These are phyloP conservation scores for Ustilaginoidea virens DNA, from an alignment of 2,329 filamentous ascomycete species.

Conservation along the genomic window DNA sequence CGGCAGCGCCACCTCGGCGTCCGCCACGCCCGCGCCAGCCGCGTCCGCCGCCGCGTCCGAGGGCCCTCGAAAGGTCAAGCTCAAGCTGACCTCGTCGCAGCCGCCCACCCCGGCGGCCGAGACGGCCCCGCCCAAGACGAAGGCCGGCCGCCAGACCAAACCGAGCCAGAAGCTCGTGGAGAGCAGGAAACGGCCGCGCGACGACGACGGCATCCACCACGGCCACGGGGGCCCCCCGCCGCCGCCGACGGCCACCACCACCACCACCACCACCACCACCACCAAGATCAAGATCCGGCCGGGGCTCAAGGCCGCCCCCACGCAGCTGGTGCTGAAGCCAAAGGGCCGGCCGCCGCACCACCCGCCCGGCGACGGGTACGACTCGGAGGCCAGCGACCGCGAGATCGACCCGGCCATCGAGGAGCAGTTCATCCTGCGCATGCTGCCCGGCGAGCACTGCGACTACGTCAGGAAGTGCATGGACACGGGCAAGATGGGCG, in stretches of 20 bases:
- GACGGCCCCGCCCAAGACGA: conserved; percentile 28
- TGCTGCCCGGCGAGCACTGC: conserved; percentile 72
- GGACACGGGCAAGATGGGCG: conserved; percentile 60
- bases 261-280: conserved; percentile 13
- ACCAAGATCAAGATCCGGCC: conserved; percentile 40
- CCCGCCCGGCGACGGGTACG: conserved; percentile 77
- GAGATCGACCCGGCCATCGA: conserved; percentile 81
- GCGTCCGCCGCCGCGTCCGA: conserved; percentile 15
- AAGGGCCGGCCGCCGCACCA: conserved; percentile 54
- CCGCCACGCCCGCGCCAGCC: conserved; percentile 6
- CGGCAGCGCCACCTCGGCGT: conserved; percentile 11
- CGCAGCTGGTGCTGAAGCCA: conserved; percentile 36
- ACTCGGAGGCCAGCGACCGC: conserved; percentile 85
- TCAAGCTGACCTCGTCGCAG: conserved; percentile 24
- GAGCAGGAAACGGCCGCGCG: conserved; percentile 45
- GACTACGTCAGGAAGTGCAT: conserved; percentile 69
- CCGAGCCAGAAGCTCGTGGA: conserved; percentile 41
- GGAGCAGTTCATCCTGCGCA: conserved; percentile 77
- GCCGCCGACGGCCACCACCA: not conserved
- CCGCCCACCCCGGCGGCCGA: conserved; percentile 19
- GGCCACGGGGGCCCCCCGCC: not conserved
- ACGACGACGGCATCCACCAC: conserved; percentile 35
- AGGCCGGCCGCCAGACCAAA: conserved; percentile 43
- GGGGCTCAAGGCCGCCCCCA: conserved; percentile 20
- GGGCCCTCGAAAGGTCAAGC: conserved; percentile 23